phyloP scores from a whole-genome alignment of 139 green algal genomes.

The Tetraselmis striata region DNA sequence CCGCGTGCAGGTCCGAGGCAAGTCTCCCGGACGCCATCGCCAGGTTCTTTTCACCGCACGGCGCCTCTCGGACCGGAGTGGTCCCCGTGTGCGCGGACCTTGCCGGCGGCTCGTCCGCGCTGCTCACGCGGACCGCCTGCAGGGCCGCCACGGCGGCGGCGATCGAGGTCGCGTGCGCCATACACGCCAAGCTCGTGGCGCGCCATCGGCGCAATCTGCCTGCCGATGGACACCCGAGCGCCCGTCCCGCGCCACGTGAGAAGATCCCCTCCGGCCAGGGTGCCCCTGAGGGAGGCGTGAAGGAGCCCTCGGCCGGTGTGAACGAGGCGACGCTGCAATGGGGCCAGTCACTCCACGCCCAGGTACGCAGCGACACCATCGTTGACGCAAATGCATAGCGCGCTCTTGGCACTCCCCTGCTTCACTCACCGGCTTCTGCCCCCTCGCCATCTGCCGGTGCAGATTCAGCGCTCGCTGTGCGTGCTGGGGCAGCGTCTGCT shows the following conservation, averaged over 20 bases:
- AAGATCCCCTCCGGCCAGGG: neutral
- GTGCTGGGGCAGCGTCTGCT: neutral
- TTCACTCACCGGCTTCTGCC: neutral
- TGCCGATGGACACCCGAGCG: neutral
- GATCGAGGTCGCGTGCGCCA: too few species aligned
- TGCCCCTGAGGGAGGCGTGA: too few species aligned
- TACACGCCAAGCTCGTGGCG: too few species aligned
- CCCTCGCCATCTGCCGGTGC: neutral
- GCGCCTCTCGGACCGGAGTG: neutral
- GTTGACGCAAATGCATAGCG: neutral
- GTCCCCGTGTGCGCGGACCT: neutral
- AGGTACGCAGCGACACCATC: too few species aligned
- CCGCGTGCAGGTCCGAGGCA: neutral
- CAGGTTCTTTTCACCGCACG: neutral
- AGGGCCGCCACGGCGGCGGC: neutral
- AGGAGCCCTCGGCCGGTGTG: neutral
- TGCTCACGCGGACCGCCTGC: neutral
- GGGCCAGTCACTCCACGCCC: neutral
- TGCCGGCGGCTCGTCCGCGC: neutral
- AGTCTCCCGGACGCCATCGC: neutral
- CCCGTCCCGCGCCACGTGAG: neutral
- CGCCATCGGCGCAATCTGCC: too few species aligned
- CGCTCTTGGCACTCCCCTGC: neutral
- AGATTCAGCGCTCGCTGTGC: neutral
- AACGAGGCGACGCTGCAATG: neutral